Conservation (phyloP, 2,329 filamentous ascomycete species). For the Calonectria pteridis region DNA sequence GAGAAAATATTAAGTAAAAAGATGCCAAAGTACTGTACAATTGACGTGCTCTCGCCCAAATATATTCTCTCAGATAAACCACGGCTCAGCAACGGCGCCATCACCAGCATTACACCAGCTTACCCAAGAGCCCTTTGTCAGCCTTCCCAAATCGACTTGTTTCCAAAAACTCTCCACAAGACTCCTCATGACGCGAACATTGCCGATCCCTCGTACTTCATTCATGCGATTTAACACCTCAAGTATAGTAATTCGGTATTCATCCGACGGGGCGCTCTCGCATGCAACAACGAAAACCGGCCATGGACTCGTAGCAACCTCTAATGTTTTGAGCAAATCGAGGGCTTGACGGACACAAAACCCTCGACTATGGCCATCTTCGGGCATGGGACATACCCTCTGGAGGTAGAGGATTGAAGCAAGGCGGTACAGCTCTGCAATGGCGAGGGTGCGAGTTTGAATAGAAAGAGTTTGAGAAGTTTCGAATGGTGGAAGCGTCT, state of each 20-base stretch:
- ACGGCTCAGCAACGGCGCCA: constrained; percentile 31
- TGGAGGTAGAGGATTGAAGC: constrained; percentile 61
- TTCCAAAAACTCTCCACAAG: constrained; percentile 62
- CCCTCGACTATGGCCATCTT: constrained; percentile 24
- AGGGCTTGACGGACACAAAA: constrained; percentile 52
- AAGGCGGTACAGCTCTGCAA: constrained; percentile 65
- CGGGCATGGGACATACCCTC: constrained; percentile 41
- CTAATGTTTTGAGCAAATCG: constrained; percentile 50
- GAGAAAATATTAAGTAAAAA: not conserved
- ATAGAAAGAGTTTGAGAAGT: constrained; percentile 37
- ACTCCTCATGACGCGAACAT: constrained; percentile 57
- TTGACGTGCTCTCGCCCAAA: not conserved
- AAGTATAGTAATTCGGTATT: constrained; percentile 56
- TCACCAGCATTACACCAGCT: constrained; percentile 28
- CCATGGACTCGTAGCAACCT: constrained; percentile 62
- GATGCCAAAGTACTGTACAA: not conserved
- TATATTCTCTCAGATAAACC: constrained; percentile 32
- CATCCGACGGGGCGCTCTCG: constrained; percentile 54
- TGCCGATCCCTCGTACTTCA: constrained; percentile 57
- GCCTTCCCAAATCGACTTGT: constrained; percentile 54
- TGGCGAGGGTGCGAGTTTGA: constrained; percentile 51
- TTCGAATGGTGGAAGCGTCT: not conserved
- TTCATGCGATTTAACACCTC: constrained; percentile 57
- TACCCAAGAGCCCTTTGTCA: constrained; percentile 4
- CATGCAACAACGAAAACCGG: constrained; percentile 62